A percentile compares a stretch with the other conserved stretches of the same genome.
Evolutionary conservation across 2,329 filamentous ascomycete species (phyloP).

Genomic region (Cordyceps tenuipes): DNA sequence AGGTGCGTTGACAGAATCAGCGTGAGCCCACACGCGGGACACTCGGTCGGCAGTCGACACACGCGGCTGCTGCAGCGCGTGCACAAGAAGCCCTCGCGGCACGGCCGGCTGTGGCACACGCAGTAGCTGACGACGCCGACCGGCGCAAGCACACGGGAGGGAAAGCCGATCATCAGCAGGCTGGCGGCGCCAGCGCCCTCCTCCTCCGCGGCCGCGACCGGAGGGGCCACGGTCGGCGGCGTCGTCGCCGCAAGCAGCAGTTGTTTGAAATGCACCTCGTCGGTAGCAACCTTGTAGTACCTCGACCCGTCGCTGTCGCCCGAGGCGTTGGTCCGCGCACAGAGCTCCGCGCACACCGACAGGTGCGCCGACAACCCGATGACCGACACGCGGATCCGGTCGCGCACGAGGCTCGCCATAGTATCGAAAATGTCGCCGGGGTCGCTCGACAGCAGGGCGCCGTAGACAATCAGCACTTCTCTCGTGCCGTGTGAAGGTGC

Average conservation of each 20-base stretch:
- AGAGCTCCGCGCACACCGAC: constrained; percentile 84
- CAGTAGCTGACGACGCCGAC: constrained; percentile 63
- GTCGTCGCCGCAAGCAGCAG: constrained; percentile 84
- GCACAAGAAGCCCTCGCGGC: constrained; percentile 80
- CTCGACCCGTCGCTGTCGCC: constrained; percentile 54
- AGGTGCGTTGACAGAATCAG: constrained; percentile 91
- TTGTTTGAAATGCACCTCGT: constrained; percentile 71
- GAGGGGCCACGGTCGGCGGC: constrained; percentile 73
- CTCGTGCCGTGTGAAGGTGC: constrained; percentile 88
- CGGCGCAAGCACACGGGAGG: constrained; percentile 70
- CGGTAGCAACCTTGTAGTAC: constrained; percentile 70
- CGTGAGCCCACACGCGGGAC: constrained; percentile 82
- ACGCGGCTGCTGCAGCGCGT: constrained; percentile 84
- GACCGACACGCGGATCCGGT: constrained; percentile 79
- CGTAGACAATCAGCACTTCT: constrained; percentile 87
- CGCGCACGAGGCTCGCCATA: constrained; percentile 65
- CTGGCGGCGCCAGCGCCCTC: constrained; percentile 48
- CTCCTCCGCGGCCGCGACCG: constrained; percentile 14
- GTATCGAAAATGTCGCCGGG: constrained; percentile 94
- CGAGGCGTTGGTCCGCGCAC: constrained; percentile 68
- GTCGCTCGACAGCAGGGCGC: constrained; percentile 81
- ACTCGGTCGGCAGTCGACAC: constrained; percentile 82
- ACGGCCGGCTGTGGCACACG: constrained; percentile 80
- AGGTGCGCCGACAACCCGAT: constrained; percentile 88
- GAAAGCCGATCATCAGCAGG: constrained; percentile 97